These are phyloP conservation scores for Penicillium digitatum DNA, from an alignment of 2,329 filamentous ascomycete genomes.

Conservation along the genomic window DNA sequence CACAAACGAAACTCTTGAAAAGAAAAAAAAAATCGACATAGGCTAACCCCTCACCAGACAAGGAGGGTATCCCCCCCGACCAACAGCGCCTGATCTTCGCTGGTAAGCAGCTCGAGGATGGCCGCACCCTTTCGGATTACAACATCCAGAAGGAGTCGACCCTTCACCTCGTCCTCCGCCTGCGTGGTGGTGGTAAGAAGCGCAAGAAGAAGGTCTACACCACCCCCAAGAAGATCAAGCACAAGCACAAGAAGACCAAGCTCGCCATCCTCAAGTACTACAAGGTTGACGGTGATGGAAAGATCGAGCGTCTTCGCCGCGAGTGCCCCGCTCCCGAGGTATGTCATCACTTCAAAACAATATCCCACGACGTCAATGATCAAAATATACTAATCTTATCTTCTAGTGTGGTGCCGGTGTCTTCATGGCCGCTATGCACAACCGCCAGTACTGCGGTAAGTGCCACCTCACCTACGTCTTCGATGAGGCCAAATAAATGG, in stretches of 20 bases:
- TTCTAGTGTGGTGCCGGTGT: conserved; percentile 94
- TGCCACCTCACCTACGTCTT: conserved; percentile 70
- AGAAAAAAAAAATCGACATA: background rate
- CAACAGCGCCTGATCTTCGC: conserved; percentile 99
- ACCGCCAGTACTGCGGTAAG: conserved; percentile 91
- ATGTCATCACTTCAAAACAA: conserved; percentile 42
- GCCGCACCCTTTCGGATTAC: conserved; percentile 98
- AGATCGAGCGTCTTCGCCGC: conserved; percentile 98
- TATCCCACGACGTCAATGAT: conserved; percentile 7
- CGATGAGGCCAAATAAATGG: conserved; percentile 58
- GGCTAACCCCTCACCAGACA: conserved; percentile 58
- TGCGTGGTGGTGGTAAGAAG: conserved; percentile 99
- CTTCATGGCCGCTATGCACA: conserved; percentile 99
- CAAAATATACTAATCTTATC: conserved; percentile 33
- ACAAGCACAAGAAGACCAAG: conserved; percentile 99
- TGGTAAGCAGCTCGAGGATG: conserved; percentile 99
- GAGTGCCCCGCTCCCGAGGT: conserved; percentile 93
- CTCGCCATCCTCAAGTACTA: conserved; percentile 99
- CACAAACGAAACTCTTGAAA: background rate
- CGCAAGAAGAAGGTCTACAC: conserved; percentile 99
- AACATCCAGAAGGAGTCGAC: conserved; percentile 99
- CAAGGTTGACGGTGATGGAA: conserved; percentile 99
- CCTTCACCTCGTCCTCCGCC: conserved; percentile 94
- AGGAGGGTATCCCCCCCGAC: conserved; percentile 98
- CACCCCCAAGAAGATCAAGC: conserved; percentile 99